phyloP scores from a whole-genome alignment of 164 flowering plant species.

The Nymphaea thermarum region DNA sequence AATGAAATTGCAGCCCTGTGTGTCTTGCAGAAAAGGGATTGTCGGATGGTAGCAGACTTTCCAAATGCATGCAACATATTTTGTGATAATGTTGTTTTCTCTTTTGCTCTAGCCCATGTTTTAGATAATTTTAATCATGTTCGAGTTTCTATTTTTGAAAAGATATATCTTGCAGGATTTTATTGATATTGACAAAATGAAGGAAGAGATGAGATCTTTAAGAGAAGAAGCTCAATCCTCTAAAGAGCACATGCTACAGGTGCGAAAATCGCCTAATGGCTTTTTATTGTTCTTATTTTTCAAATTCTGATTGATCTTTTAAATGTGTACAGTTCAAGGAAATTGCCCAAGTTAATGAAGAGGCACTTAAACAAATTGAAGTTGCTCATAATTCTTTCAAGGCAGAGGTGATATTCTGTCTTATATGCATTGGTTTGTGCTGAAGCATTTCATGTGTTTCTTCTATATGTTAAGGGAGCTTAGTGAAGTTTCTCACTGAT shows the following conservation, averaged over 20 bases:
- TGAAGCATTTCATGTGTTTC: neutral
- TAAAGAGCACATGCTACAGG: conserved; percentile 92
- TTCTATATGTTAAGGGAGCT: neutral
- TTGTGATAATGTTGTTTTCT: no score
- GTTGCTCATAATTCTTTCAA: conserved; percentile 56
- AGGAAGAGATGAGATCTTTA: conserved; percentile 52
- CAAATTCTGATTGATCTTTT: neutral
- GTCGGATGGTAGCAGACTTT: no score
- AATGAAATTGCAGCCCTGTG: no score
- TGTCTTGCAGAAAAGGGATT: no score
- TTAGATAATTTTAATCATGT: no score
- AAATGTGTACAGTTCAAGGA: conserved; percentile 50
- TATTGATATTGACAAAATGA: conserved; percentile 22
- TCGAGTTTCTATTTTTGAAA: neutral
- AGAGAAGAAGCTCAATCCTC: conserved; percentile 53
- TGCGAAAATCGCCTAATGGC: conserved; percentile 8
- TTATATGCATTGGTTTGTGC: neutral
- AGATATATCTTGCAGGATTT: conserved; percentile 14
- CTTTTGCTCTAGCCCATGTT: no score
- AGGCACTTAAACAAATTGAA: conserved; percentile 78
- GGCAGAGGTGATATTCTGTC: conserved; percentile 34
- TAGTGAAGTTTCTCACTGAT: neutral
- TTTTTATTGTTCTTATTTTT: neutral
- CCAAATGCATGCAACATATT: no score
- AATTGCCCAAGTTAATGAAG: conserved; percentile 85